A percentile compares a stretch with the other conserved stretches of the same genome.
phyloP scores from a whole-genome alignment of 2,329 filamentous ascomycete genomes.

The Colletotrichum sp. region DNA sequence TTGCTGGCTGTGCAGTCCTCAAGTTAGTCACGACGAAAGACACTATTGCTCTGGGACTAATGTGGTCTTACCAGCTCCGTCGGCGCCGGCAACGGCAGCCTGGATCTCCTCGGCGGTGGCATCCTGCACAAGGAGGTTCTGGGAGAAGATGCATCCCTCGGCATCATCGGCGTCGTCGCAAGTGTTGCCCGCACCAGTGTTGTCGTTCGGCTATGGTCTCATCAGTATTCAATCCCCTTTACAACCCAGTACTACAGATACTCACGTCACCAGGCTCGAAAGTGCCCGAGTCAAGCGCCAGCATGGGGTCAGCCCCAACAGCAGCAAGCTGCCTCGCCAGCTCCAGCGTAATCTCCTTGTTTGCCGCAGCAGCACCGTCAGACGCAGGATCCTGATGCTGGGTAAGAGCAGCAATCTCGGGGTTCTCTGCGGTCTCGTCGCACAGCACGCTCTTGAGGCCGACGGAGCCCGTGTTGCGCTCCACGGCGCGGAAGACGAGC shows the following conservation, averaged over 20 bases:
- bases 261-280: conserved; percentile 64
- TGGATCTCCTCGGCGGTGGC: conserved; percentile 55
- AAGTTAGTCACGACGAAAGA: background rate
- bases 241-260: background rate
- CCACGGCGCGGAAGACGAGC: conserved; percentile 57
- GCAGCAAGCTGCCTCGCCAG: conserved; percentile 63
- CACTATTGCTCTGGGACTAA: too few relatives aligned
- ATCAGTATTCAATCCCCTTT: background rate
- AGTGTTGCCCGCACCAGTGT: conserved; percentile 35
- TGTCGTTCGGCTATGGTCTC: background rate
- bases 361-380: conserved; percentile 55
- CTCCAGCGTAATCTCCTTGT: conserved; percentile 65
- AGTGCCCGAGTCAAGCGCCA: conserved; percentile 65
- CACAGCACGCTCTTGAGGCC: conserved; percentile 63
- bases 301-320: conserved; percentile 65
- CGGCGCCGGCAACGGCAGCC: conserved; percentile 45
- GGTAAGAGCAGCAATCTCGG: conserved; percentile 66
- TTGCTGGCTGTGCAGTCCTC: background rate
- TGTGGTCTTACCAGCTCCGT: background rate
- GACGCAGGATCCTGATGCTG: conserved; percentile 74
- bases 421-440: conserved; percentile 61
- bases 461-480: conserved; percentile 65
- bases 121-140: conserved; percentile 57
- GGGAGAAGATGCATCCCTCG: conserved; percentile 58
- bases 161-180: conserved; percentile 53